Percentiles rank a stretch among this genome's conserved stretches.
Conservation (phyloP, 306 rosid genomes). For the Vigna hirtella region DNA sequence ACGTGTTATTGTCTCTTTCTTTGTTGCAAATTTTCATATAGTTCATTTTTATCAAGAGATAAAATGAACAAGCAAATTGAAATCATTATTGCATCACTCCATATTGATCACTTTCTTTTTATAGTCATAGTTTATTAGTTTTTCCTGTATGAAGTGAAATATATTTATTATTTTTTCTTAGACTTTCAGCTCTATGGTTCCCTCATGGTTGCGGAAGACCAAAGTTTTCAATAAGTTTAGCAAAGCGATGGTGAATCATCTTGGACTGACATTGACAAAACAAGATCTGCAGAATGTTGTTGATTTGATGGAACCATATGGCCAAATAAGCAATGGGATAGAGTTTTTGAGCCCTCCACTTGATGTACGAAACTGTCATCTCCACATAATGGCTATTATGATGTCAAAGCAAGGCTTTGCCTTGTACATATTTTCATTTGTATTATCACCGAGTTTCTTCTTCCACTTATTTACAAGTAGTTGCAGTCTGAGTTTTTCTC, state of each 20-base stretch:
- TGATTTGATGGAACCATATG: constrained; percentile 97
- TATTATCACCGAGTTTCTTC: constrained; percentile 34
- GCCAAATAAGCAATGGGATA: constrained; percentile 95
- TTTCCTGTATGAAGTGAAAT: constrained; percentile 36
- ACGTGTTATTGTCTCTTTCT: not conserved
- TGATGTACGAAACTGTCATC: constrained; percentile 68
- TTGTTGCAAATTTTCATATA: constrained; percentile 12
- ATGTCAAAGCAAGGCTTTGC: constrained; percentile 28
- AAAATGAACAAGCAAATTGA: constrained; percentile 26
- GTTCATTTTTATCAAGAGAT: constrained; percentile 11
- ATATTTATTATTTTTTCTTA: constrained; percentile 54
- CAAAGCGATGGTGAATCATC: constrained; percentile 80
- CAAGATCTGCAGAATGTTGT: constrained; percentile 87
- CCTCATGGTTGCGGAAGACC: constrained; percentile 71
- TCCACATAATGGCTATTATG: constrained; percentile 28
- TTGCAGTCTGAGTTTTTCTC: constrained; percentile 20
- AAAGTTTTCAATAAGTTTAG: constrained; percentile 58
- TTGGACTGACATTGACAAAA: constrained; percentile 79
- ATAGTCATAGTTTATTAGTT: constrained; percentile 18
- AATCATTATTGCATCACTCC: constrained; percentile 28
- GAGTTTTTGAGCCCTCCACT: constrained; percentile 92
- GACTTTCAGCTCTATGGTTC: constrained; percentile 80
- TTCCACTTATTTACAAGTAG: constrained; percentile 37
- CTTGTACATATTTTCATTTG: constrained; percentile 34
- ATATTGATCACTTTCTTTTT: constrained; percentile 19